Base-by-base conservation (phyloP, 2,329 filamentous ascomycete genomes). In the Neurospora sp. region DNA sequence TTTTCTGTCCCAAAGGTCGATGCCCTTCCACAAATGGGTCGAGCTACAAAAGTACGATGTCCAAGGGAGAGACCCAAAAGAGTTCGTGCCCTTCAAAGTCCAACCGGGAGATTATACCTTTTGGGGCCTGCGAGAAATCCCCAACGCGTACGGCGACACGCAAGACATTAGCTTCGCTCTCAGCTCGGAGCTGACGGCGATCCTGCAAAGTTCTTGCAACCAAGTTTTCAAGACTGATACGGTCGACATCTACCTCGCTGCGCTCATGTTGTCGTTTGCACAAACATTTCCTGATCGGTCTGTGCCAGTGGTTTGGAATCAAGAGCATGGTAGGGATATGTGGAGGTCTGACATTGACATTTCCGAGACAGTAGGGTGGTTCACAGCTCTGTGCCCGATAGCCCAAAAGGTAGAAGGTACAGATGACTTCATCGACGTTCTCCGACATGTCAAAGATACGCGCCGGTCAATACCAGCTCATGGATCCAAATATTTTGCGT, bases 281-380 rank as follows among this genome's bases (percentile, higher is more conserved):
- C 83, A 84, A 70, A 83, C 82, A 0, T 89, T 90, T 71, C 79
- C 82, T 15, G 85, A 88, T 68, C 81, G 87, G 19, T 71, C 74
- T 0, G 76, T 80, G 0, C 87, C 87, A 0, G 83, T 83, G 1
- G 74, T 89, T 0, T 89, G 85, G 85, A 85, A 84, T 69, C 83
- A 85, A 72, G 84, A 86, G 71, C 81, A 83, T 43, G 85, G 85
- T 17, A 79, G 85, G 17, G 78, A 82, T n/a, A 76, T 79, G 2
- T 81, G 81, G 72, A 82, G 82, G 36, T 76, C 77, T 0, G 82
- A 83, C 17, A 78, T 85, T 13, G 84, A 89, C 76, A 81, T 88
- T 0, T 82, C 83, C 4, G 80, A 86, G 68, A 89, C 86, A 0
- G 85, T 89, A 0, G 87, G 87, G 1, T 89, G 86, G 86, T 88